phyloP scores from a whole-genome alignment of 2,329 filamentous ascomycete species.

The Fusarium heterosporum region DNA sequence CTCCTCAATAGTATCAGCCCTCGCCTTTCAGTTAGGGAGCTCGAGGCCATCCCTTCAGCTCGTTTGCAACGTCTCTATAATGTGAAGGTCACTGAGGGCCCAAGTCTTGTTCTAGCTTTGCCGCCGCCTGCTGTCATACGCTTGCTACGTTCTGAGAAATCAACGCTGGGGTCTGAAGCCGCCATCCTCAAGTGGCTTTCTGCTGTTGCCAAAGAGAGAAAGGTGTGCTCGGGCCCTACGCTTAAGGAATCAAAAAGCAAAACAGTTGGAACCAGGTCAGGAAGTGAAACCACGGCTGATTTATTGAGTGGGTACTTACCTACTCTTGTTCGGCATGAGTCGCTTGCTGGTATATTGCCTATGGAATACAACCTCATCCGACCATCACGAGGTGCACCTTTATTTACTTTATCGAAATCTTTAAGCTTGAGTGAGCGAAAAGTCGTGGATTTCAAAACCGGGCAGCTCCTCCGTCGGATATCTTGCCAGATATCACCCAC shows the following conservation, averaged over 20 bases:
- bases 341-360: constrained; percentile 44
- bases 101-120: constrained; percentile 56
- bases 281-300: constrained; percentile 6
- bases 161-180: constrained; percentile 59
- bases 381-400: constrained; percentile 52
- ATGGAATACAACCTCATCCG: constrained; percentile 59
- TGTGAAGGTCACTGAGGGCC: constrained; percentile 57
- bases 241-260: constrained; percentile 13
- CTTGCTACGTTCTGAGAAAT: constrained; percentile 61
- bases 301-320: constrained; percentile 54
- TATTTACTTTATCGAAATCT: constrained; percentile 53
- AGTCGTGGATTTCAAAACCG: constrained; percentile 60
- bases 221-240: constrained; percentile 5
- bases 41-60: constrained; percentile 51
- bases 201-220: constrained; percentile 35
- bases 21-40: constrained; percentile 40
- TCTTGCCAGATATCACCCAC: constrained; percentile 59
- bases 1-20: constrained; percentile 44
- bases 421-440: constrained; percentile 53
- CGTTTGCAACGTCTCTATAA: constrained; percentile 58
- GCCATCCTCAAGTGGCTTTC: constrained; percentile 60
- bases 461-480: constrained; percentile 59
- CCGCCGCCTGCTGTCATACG: constrained; percentile 57
- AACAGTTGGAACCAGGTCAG: not conserved
- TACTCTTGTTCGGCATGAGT: constrained; percentile 55